Base-by-base conservation (phyloP, 139 green algal species). In the Spirogloea muscicola region DNA sequence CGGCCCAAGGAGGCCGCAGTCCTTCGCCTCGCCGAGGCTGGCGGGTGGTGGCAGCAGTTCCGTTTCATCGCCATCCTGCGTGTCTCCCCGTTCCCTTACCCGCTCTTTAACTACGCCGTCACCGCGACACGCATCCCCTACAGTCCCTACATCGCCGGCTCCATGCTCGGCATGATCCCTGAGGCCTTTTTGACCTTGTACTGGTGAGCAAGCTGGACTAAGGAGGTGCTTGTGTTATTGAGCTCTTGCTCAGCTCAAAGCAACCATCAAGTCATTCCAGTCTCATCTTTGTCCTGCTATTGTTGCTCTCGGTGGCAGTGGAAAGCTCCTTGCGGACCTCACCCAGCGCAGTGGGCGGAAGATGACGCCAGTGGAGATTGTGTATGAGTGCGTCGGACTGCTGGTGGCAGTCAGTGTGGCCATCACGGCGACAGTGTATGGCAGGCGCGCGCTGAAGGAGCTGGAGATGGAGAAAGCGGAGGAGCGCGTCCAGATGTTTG, bases 41-140 rank as follows among this genome's bases (percentile, higher is more conserved):
- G 70, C 25, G 70, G 61, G 18, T 79, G 57, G 57, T 59, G 51
- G 36, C 70, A 79, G 16, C 70, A 79, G 48, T 79, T 77, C 61
- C 59, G 61, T 25, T 33, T 77, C 36, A 46, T 74, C 0, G 16
- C 75, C 13, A 31, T 79, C 21, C 59, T 79, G 2, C 60, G 70
- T 39, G 25, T 79, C 29, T 79, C 70, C 13, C 70, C 70, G 21
- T 72, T 79, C 29, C 70, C 70, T 13, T 79, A 60, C 48, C 38
- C 29, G 10, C 25, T 71, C 29, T 79, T 79, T 27, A 79, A 79
- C 59, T 79, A 76, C 31, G 67, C 61, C 5, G 41, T 79, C 1
- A 74, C 70, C 13, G 70, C 61, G 3, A 79, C 70, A 3, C 36
- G 39, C 13, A 79, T 79, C 40, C 31, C 2, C 0, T 79, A 79